Evolutionary conservation across 2,329 filamentous ascomycete genomes (phyloP).

Genomic region (Phyllosticta capitalensis): DNA sequence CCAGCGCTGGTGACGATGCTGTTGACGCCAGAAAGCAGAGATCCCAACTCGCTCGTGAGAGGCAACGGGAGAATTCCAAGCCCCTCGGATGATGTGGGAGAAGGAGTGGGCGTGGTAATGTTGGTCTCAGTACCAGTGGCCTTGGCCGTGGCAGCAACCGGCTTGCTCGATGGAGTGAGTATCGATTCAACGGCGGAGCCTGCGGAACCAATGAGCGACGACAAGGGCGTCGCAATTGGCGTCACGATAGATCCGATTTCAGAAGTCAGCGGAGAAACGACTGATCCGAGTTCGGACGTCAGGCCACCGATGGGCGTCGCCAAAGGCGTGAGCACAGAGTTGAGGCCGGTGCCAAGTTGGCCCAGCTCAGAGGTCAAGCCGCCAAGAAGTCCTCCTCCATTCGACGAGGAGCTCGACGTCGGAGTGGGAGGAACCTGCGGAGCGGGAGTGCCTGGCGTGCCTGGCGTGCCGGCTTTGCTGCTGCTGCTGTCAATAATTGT

Average conservation of each 20-base stretch:
- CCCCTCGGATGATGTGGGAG: constrained; percentile 1
- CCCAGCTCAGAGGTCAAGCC: neutral
- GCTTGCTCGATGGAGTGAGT: neutral
- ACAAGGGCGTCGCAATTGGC: neutral
- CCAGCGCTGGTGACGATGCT: constrained; percentile 4
- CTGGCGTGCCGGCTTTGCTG: constrained; percentile 1
- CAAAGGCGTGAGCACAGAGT: neutral
- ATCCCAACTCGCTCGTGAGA: constrained; percentile 6
- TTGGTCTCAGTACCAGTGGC: neutral
- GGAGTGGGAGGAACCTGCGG: neutral
- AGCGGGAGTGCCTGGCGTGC: neutral
- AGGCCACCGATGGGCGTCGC: neutral
- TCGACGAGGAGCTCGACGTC: neutral
- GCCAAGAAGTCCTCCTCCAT: neutral
- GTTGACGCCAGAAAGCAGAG: constrained; percentile 3
- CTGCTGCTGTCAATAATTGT: constrained; percentile 18
- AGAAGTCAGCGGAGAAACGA: constrained; percentile 1
- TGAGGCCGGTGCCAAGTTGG: neutral
- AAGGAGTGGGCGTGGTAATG: neutral
- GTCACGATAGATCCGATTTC: neutral
- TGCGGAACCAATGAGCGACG: neutral
- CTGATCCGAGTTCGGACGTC: neutral
- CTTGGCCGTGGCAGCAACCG: neutral
- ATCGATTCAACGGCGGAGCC: neutral
- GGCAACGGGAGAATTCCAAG: constrained; percentile 1